Evolutionary conservation across 2,329 filamentous ascomycete genomes (phyloP).

Genomic region (Penicillium frequentans): DNA sequence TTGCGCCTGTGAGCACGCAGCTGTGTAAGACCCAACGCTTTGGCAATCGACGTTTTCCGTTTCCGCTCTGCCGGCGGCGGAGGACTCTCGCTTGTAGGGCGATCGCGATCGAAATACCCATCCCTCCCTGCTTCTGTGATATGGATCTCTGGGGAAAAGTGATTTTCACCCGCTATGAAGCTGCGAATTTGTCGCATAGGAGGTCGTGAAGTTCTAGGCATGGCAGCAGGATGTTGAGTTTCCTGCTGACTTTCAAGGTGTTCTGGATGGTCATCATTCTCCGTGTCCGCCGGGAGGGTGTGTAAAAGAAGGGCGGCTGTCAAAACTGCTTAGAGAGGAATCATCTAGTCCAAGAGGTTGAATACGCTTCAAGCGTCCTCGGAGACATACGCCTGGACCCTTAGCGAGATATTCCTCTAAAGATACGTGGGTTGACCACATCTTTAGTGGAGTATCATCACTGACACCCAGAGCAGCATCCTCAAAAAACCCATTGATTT

Average conservation of each 20-base stretch:
- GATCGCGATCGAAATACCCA: slow-evolving; percentile 19
- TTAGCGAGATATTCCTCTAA: slow-evolving; percentile 54
- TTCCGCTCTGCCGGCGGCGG: slow-evolving; percentile 9
- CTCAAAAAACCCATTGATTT: slow-evolving; percentile 62
- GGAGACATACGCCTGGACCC: slow-evolving; percentile 57
- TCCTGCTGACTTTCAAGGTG: not conserved
- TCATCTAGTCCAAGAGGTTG: slow-evolving; percentile 27
- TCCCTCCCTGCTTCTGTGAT: slow-evolving; percentile 27
- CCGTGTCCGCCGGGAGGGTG: slow-evolving; percentile 11
- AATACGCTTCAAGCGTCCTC: slow-evolving; percentile 49
- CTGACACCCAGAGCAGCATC: slow-evolving; percentile 57
- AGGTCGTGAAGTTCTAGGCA: slow-evolving; percentile 14
- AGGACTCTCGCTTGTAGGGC: slow-evolving; percentile 14
- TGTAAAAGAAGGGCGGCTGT: slow-evolving; percentile 26
- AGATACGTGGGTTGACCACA: slow-evolving; percentile 32
- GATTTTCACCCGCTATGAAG: slow-evolving; percentile 16
- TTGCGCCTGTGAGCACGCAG: slow-evolving; percentile 10
- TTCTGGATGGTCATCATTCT: slow-evolving; percentile 3
- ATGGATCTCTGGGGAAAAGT: slow-evolving; percentile 29
- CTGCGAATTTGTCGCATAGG: slow-evolving; percentile 25
- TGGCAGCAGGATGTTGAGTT: not conserved
- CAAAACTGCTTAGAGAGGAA: slow-evolving; percentile 32
- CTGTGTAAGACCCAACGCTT: slow-evolving; percentile 9
- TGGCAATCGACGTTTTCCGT: slow-evolving; percentile 9
- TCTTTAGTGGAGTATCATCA: slow-evolving; percentile 38